Evolutionary conservation across 2,329 filamentous ascomycete genomes (phyloP), one percentile per base, ranked within the genome.

Genomic region (Endoconidiophora laricicola): DNA sequence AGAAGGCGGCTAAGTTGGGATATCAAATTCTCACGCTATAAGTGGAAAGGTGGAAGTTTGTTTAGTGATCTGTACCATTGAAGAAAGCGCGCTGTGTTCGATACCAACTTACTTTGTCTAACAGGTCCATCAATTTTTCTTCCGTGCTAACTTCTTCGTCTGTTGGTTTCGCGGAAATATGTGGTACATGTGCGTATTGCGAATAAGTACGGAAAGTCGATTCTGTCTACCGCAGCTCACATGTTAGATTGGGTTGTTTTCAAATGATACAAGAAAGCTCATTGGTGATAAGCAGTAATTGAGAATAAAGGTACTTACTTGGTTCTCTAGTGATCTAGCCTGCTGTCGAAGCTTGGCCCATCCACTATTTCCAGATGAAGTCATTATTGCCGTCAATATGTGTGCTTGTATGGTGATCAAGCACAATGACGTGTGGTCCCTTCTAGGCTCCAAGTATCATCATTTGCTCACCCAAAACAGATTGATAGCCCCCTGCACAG

Each of bases 291-390:
- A 5, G 4, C 2, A 29, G 7, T 10, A 10, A 33, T 33, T 33
- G 26, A 10, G 2, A 10, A 33, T 33, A 5, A 33, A 33, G 26
- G 9, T 46, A 55, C 63, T 56, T 71, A 94, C 90, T 75, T 96
- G 90, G 54, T 82, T 86, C 66, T 98, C 91, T 55, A 95, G 72
- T 42, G 80, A 78, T 59, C 91, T 76, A 54, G 87, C 86, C 67
- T 96, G 90, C 64, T 95, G 87, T 59, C 91, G 84, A 58, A 96
- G 74, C 69, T 95, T 87, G 60, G 86, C 81, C 91, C 91, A 98
- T 68, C 87, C 81, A 55, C 75, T 72, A 55, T 67, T 78, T 56
- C 74, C 69, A 26, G 48, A 47, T 23, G 51, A 43, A 39, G 52
- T 44, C 52, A 54, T 54, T 45, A 29, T 54, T 26, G 6, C 10